Conservation (phyloP, 75 land plant genomes). For the Picea glauca region DNA sequence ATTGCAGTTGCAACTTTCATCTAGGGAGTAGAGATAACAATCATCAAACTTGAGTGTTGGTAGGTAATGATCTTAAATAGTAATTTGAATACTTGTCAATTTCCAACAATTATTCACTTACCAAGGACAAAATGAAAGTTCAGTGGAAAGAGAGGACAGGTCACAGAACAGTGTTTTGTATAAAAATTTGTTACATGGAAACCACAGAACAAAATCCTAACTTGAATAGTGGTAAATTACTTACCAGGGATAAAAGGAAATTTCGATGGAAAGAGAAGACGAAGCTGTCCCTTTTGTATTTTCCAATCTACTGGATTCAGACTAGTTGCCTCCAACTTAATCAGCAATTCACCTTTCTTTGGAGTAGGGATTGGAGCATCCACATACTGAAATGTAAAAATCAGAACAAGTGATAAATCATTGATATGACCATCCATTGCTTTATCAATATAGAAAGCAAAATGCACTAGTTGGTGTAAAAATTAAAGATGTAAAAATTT, state of each 20-base stretch:
- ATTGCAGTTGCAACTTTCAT: too few relatives aligned
- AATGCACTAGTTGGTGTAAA: too few relatives aligned
- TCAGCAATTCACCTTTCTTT: slow-evolving; percentile 56
- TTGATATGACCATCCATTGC: background rate
- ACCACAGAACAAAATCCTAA: too few relatives aligned
- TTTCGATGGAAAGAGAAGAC: slow-evolving; percentile 54
- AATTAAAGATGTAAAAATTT: too few relatives aligned
- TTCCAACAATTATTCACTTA: background rate
- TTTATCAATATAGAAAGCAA: too few relatives aligned
- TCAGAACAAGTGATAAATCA: background rate
- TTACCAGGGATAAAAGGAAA: slow-evolving; percentile 73
- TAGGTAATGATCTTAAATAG: background rate
- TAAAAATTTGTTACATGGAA: too few relatives aligned
- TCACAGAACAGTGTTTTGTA: background rate
- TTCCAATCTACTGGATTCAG: slow-evolving; percentile 89
- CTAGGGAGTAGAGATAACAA: too few relatives aligned
- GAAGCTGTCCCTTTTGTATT: slow-evolving; percentile 56
- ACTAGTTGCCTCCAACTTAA: slow-evolving; percentile 69
- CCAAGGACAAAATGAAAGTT: too few relatives aligned
- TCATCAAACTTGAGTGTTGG: too few relatives aligned
- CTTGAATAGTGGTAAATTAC: background rate
- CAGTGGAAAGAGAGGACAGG: too few relatives aligned
- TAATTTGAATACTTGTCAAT: background rate
- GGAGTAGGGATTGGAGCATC: slow-evolving; percentile 71
- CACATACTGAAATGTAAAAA: slow-evolving; percentile 53